These are phyloP conservation scores for Lentinus brumalis DNA, from an alignment of 768 basidiomycete species.

Conservation along the genomic window DNA sequence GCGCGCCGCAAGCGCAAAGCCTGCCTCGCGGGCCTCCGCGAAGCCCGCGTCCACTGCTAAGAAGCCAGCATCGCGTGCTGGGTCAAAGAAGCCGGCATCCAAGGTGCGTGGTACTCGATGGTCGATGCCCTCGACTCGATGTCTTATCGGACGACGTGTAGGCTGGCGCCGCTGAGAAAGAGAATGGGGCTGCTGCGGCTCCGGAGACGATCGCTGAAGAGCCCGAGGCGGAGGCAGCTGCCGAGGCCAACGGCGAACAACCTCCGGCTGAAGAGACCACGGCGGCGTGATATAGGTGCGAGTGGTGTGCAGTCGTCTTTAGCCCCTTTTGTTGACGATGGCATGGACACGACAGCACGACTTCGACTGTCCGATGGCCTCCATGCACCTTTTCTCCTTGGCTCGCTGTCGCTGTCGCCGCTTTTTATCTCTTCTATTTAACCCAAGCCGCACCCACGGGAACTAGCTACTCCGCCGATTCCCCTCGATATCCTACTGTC, in stretches of 20 bases:
- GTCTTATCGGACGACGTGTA: constrained; percentile 7
- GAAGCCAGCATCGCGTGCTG: constrained; percentile 60
- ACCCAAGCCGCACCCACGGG: constrained; percentile 7
- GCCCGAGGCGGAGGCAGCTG: constrained; percentile 36
- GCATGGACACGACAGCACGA: constrained; percentile 2
- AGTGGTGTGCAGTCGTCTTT: constrained; percentile 2
- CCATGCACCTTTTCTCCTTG: constrained; percentile 10
- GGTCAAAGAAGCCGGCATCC: constrained; percentile 65
- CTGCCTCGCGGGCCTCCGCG: constrained; percentile 36
- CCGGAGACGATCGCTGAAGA: constrained; percentile 61
- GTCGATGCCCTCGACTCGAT: neutral
- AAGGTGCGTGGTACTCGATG: constrained; percentile 42
- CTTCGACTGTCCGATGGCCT: constrained; percentile 1
- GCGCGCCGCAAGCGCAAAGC: constrained; percentile 37
- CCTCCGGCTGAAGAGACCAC: neutral
- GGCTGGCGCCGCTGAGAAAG: constrained; percentile 40
- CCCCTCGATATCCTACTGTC: constrained; percentile 1
- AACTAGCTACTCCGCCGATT: neutral
- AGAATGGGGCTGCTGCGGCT: constrained; percentile 33
- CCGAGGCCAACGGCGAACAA: constrained; percentile 23
- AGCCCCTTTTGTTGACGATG: neutral
- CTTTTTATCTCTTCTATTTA: constrained; percentile 26
- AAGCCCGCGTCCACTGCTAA: constrained; percentile 45
- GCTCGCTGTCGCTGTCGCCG: constrained; percentile 18
- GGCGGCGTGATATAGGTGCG: constrained; percentile 15